Percentiles rank a stretch among this genome's conserved stretches.
These are phyloP conservation scores for Aureobasidium sp. DNA, from an alignment of 2,329 filamentous ascomycete species.

Conservation along the genomic window DNA sequence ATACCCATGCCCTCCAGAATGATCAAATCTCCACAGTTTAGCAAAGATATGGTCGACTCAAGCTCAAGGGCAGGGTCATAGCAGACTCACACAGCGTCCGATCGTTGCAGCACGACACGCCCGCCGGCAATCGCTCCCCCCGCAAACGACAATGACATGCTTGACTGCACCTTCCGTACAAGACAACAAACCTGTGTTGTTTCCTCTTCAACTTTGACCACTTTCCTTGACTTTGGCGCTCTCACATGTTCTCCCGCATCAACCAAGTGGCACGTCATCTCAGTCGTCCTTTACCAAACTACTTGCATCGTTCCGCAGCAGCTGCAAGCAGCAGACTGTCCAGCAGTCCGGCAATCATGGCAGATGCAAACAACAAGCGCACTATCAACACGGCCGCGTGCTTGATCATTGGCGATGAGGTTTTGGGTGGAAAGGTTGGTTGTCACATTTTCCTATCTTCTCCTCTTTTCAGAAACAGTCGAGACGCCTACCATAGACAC, in stretches of 20 bases:
- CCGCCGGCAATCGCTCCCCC: conserved; percentile 8
- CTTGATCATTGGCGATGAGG: conserved; percentile 94
- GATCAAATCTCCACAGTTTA: background rate
- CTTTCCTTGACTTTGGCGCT: background rate
- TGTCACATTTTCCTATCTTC: background rate
- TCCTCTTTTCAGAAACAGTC: background rate
- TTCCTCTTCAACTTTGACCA: background rate
- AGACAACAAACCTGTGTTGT: background rate
- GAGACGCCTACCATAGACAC: too few relatives aligned
- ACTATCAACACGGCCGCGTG: conserved; percentile 85
- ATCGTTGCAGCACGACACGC: conserved; percentile 1
- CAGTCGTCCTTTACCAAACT: conserved; percentile 53
- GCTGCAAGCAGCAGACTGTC: conserved; percentile 21
- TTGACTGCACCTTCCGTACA: background rate
- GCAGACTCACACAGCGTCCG: background rate
- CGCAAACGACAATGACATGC: conserved; percentile 15
- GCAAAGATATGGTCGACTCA: background rate
- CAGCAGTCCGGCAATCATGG: conserved; percentile 28
- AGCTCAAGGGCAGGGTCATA: background rate
- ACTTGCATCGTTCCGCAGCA: conserved; percentile 43
- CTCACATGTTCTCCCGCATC: conserved; percentile 66
- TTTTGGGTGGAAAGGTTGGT: conserved; percentile 83
- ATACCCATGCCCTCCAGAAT: background rate
- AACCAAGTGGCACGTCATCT: conserved; percentile 69
- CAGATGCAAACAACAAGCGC: conserved; percentile 52